Conservation (phyloP, 2,329 filamentous ascomycete genomes). For the Scedosporium dehoogii region DNA sequence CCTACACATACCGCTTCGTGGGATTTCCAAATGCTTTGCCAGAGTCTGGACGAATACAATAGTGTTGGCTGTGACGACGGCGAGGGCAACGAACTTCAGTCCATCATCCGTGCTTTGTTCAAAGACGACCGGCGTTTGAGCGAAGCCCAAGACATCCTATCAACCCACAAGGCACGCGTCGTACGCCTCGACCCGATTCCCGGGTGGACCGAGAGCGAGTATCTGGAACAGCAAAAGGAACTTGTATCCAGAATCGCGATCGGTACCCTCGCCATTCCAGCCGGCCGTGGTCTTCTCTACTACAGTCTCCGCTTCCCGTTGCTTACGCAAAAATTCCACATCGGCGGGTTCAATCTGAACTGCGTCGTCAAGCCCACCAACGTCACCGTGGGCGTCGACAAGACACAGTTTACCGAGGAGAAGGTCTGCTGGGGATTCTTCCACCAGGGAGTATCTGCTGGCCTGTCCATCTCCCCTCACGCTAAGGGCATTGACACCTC, state of each 20-base stretch:
- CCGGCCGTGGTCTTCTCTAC: conserved; percentile 78
- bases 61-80: conserved; percentile 61
- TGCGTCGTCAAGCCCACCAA: conserved; percentile 89
- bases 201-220: conserved; percentile 73
- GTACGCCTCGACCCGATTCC: conserved; percentile 68
- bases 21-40: conserved; percentile 72
- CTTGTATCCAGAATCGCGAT: conserved; percentile 78
- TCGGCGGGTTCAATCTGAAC: conserved; percentile 83
- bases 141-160: conserved; percentile 77
- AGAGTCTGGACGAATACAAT: conserved; percentile 49
- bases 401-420: conserved; percentile 79
- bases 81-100: conserved; percentile 73
- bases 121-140: conserved; percentile 81
- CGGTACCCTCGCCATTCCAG: conserved; percentile 78
- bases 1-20: conserved; percentile 57
- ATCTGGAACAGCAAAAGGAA: conserved; percentile 86
- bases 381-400: conserved; percentile 88
- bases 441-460: conserved; percentile 89
- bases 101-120: conserved; percentile 79
- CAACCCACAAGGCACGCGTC: conserved; percentile 69
- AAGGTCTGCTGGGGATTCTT: conserved; percentile 99
- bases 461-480: conserved; percentile 78
- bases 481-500: conserved; percentile 95
- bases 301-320: conserved; percentile 82
- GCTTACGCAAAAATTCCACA: conserved; percentile 82